A percentile compares a stretch with the other conserved stretches of the same genome.
Evolutionary conservation across 306 rosid species (phyloP).

Genomic region (Comarum palustre): DNA sequence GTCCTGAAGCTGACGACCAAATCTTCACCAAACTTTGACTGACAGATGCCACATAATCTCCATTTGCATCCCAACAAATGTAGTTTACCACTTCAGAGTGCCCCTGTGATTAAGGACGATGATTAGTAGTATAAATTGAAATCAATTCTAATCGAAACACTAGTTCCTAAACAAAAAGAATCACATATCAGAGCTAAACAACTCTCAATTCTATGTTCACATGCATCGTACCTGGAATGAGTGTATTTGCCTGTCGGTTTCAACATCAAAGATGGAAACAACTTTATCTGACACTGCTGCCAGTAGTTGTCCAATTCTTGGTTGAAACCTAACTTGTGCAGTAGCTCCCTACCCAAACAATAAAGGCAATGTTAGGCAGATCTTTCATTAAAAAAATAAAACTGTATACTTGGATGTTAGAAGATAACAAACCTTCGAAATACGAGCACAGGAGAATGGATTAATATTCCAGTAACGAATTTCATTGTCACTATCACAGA

Average conservation of each 20-base stretch:
- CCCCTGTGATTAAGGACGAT: constrained; percentile 43
- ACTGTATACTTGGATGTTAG: constrained; percentile 12
- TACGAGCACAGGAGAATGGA: constrained; percentile 53
- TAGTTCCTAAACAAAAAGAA: constrained; percentile 6
- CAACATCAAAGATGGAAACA: constrained; percentile 82
- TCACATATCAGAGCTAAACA: constrained; percentile 3
- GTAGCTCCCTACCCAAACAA: constrained; percentile 73
- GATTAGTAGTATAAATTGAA: neutral
- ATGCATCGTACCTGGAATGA: constrained; percentile 54
- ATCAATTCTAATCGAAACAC: neutral
- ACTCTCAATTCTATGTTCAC: neutral
- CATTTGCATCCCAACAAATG: constrained; percentile 74
- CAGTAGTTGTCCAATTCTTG: constrained; percentile 66
- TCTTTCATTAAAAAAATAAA: neutral
- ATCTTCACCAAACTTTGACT: constrained; percentile 71
- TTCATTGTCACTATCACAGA: constrained; percentile 75
- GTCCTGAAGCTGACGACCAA: constrained; percentile 69
- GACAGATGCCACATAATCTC: constrained; percentile 75
- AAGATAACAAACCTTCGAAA: constrained; percentile 53
- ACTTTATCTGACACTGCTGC: constrained; percentile 72
- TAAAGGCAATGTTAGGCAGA: neutral
- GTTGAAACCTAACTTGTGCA: constrained; percentile 82
- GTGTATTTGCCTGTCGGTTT: constrained; percentile 61
- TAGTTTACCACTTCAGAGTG: constrained; percentile 59
- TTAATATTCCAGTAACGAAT: constrained; percentile 70